Evolutionary conservation across 2,329 filamentous ascomycete genomes (phyloP), one percentile per base, ranked within the genome.

Genomic region (Neofusicoccum kwambonambiense): DNA sequence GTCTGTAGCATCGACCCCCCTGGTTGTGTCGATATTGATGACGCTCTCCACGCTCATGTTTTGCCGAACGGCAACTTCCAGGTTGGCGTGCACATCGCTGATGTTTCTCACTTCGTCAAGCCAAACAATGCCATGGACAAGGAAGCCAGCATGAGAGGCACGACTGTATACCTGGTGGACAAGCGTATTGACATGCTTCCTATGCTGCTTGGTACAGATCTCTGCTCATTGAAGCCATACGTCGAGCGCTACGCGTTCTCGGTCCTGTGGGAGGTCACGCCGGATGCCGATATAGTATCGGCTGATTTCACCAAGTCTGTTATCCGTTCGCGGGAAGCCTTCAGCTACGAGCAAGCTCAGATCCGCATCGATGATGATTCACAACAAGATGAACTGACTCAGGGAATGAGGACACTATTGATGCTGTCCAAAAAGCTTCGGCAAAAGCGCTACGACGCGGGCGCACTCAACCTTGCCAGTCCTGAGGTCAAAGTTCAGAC

Each of bases 111-210:
- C 79, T 99, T 99, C 74, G 95, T 99, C 72, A 96, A 95, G 79
- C 93, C 96, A 31, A 93, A 91, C 77, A 99, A 94, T 73, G 90
- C 95, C 62, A 99, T 99, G 95, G 96, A 99, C 75, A 87, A 89
- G 54, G 95, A 99, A 79, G 95, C 95, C 3, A 95, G 92, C 74
- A 87, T 96, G 73, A 90, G 95, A 72, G 95, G 95, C 67, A 98
- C 95, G 4, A 98, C 94, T 0, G 95, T 99, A 34, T 99, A 99
- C 76, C 83, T 99, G 15, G 95, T 99, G 3, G 95, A 99, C 79
- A 99, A 99, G 83, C 93, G 95, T 72, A 99, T 99, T 72, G 96
- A 99, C 82, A 99, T 99, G 96, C 85, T 99, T 77, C 96, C 96
- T 0, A 93, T 93, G 85, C 88, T 99, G 37, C 88, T 99, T 12